These are phyloP conservation scores for Alternaria hordeiaustralica DNA, from an alignment of 2,329 filamentous ascomycete genomes.

Conservation along the genomic window DNA sequence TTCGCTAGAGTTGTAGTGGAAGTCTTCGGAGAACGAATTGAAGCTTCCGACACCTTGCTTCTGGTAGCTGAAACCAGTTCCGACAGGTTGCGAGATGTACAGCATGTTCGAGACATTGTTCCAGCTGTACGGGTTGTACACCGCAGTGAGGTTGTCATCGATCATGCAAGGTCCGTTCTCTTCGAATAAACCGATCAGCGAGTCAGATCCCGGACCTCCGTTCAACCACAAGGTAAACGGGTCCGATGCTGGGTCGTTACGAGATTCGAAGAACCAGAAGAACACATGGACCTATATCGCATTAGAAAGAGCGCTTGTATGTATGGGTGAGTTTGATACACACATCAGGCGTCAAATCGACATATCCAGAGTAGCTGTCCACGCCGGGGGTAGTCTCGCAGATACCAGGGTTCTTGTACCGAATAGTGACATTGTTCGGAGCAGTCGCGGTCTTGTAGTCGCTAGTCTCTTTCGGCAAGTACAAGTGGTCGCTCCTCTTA, in stretches of 20 bases:
- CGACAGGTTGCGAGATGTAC: conserved; percentile 68
- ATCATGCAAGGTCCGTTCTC: conserved; percentile 32
- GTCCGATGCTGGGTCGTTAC: conserved; percentile 55
- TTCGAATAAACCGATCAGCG: conserved; percentile 62
- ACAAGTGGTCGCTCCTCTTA: conserved; percentile 26
- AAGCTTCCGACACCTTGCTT: conserved; percentile 26
- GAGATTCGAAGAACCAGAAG: conserved; percentile 61
- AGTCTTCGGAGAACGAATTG: conserved; percentile 53
- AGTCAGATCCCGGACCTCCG: conserved; percentile 59
- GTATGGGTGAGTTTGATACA: neutral
- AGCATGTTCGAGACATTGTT: conserved; percentile 66
- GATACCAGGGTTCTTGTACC: conserved; percentile 61
- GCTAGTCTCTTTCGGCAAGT: conserved; percentile 49
- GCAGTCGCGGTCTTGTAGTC: conserved; percentile 55
- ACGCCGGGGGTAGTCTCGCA: conserved; percentile 62
- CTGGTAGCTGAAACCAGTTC: conserved; percentile 60
- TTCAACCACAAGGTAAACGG: conserved; percentile 61
- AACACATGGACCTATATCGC: conserved; percentile 44
- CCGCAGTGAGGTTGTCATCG: conserved; percentile 24
- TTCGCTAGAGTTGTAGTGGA: conserved; percentile 52
- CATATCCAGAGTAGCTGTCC: conserved; percentile 55
- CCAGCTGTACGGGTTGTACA: conserved; percentile 65
- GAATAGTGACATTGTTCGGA: conserved; percentile 55
- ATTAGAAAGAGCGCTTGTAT: neutral
- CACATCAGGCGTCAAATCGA: conserved; percentile 45